A percentile compares a stretch with the other conserved stretches of the same genome.
phyloP scores from a whole-genome alignment of 202 grass and related monocot genomes.

The Hordeum pubiflorum region DNA sequence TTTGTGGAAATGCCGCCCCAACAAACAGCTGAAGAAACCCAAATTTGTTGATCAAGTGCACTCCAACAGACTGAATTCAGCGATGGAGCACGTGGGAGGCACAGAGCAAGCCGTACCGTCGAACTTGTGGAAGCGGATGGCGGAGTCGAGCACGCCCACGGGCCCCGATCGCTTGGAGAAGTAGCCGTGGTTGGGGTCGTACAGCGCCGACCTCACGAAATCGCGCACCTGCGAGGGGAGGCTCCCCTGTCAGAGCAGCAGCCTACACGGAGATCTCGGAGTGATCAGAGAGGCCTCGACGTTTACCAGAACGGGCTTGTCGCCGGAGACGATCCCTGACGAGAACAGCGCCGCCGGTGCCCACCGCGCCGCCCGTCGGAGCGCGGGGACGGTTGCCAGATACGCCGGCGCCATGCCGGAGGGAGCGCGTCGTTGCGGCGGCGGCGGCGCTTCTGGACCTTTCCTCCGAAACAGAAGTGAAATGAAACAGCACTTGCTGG shows the following conservation, averaged over 20 bases:
- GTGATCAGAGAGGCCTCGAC: neutral
- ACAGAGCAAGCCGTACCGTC: slow-evolving; percentile 24
- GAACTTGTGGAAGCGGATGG: slow-evolving; percentile 82
- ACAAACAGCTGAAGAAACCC: neutral
- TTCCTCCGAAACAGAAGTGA: neutral
- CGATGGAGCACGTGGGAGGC: neutral
- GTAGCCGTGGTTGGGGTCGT: slow-evolving; percentile 78
- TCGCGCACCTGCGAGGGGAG: slow-evolving; percentile 63
- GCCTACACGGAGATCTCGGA: slow-evolving; percentile 14
- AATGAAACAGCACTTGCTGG: neutral
- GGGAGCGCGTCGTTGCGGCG: neutral
- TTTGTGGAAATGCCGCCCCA: slow-evolving; percentile 34
- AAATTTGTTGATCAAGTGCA: neutral
- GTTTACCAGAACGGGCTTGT: slow-evolving; percentile 67
- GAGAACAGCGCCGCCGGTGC: slow-evolving; percentile 27
- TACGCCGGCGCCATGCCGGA: slow-evolving; percentile 34
- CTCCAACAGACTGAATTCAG: neutral
- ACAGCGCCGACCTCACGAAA: slow-evolving; percentile 75
- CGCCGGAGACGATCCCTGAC: slow-evolving; percentile 32
- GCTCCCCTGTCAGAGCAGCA: neutral
- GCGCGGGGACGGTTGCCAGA: neutral
- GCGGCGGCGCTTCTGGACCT: slow-evolving; percentile 7
- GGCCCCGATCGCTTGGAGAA: slow-evolving; percentile 77
- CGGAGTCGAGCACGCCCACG: slow-evolving; percentile 69
- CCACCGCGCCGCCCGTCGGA: slow-evolving; percentile 21